Evolutionary conservation across 2,329 filamentous ascomycete genomes (phyloP), one percentile per base, ranked within the genome.

Genomic region (Chrysoporthe cubensis): DNA sequence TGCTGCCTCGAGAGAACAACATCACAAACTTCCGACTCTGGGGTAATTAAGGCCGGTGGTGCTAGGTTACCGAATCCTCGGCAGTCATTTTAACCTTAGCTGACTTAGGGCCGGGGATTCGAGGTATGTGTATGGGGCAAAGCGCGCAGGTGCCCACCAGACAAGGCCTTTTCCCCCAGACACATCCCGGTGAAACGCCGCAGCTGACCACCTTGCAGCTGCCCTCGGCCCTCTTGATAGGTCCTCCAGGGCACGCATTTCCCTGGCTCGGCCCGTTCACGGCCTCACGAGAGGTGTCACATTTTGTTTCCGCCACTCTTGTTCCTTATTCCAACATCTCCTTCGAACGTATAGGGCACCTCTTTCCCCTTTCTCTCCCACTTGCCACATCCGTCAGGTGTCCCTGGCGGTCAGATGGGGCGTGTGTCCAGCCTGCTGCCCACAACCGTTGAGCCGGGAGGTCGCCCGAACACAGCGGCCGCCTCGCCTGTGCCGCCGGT

Each of bases 191-290:
- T 57, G 54, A 8, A 57, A 57, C 54, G 18, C 54, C 32, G 42
- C 59, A 61, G 42, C 59, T 61, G 59, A 61, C 59, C 42, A 32
- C 13, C 40, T 21, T 48, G 59, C 59, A 61, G 59, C 43, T 32
- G 21, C 13, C 13, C n/a, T 46, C 16, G 21, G 59, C n/a, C 26
- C 42, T 44, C 43, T 34, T 61, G 26, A 61, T 61, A 46, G 59
- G 59, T 34, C 42, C 59, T 46, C 1, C 5, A 42, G 21, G 6
- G 16, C 26, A n/a, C 18, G 43, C 16, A n/a, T 14, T 13, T 26
- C 13, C 43, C 21, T 18, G 59, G 59, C 4, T 61, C 59, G 59
- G 59, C 59, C 59, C 59, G 59, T 61, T 42, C 59, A 61, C 59
- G 59, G 59, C 26, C 21, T 32, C 48, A 18, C 43, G 42, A 46